Evolutionary conservation across 305 asterid genomes (phyloP).

Genomic region (Solanum chacoense): DNA sequence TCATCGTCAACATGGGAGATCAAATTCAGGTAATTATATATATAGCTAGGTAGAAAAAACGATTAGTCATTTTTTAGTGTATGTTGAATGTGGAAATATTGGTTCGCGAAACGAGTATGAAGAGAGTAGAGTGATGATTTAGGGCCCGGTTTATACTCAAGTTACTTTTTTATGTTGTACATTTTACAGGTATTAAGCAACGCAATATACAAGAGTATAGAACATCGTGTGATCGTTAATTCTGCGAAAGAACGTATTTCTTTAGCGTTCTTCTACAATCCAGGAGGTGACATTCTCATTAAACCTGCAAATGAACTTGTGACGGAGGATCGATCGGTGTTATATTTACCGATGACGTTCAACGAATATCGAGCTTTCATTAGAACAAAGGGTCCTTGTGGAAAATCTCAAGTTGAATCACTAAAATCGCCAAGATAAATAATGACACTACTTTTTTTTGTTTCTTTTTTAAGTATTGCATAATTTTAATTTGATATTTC

Average conservation of each 20-base stretch:
- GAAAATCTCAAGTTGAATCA: conserved; percentile 71
- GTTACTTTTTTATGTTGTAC: background rate
- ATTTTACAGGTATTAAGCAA: conserved; percentile 36
- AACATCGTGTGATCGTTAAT: conserved; percentile 74
- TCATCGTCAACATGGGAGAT: conserved; percentile 81
- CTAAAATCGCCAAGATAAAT: conserved; percentile 17
- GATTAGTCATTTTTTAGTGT: background rate
- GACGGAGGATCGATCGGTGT: conserved; percentile 26
- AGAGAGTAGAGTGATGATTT: background rate
- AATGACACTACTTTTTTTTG: background rate
- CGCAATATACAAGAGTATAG: conserved; percentile 64
- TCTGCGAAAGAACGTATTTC: conserved; percentile 56
- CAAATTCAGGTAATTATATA: conserved; percentile 52
- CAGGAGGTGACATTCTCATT: conserved; percentile 42
- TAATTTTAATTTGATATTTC: background rate
- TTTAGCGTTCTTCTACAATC: conserved; percentile 67
- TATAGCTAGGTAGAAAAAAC: background rate
- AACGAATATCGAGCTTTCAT: conserved; percentile 43
- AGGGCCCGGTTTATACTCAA: background rate
- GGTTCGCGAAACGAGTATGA: background rate
- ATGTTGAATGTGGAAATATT: background rate
- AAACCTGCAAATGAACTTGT: conserved; percentile 62
- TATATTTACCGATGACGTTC: conserved; percentile 37
- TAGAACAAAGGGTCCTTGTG: conserved; percentile 59
- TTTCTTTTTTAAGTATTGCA: background rate